Evolutionary conservation across 768 basidiomycete genomes (phyloP), one percentile per base, ranked within the genome.

Genomic region (Phylloporus arenicola): DNA sequence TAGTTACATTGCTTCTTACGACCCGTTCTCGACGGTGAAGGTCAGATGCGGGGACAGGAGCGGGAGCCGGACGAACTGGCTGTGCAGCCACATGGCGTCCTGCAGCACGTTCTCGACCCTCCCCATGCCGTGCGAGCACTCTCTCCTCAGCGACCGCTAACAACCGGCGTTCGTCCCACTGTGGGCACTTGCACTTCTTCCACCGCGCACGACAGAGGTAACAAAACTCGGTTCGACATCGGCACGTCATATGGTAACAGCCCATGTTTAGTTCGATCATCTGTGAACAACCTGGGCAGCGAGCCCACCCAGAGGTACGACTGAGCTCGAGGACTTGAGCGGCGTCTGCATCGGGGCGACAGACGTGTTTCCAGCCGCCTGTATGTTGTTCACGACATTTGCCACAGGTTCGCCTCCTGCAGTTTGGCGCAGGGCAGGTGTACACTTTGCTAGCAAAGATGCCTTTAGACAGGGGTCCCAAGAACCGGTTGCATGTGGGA

Each of bases 161-260:
- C 13, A 67, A 25, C 5, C 54, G 50, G 7, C 27, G 31, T 57
- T 86, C 86, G 19, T 86, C 84, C 83, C 84, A 88, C 51, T 84
- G 81, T 0, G 75, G 72, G 54, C 87, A 88, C 1, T 0, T 11
- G 56, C 38, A 39, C 38, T 3, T 39, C 38, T 39, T 39, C 38
- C 38, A 39, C 10, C 37, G 37, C 11, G 37, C 86, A 88, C 1
- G 66, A 71, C 68, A 84, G 70, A 81, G 53, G 43, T 74, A 75
- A 53, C 73, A 74, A 38, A 74, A 74, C 45, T 74, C 61, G 9
- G 65, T 67, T 30, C 56, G 50, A 56, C 73, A 74, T 25, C 65
- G 53, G 45, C 73, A 75, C 3, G 68, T 69, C 68, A 75, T 72
- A 50, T 75, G 73, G 54, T 60, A 69, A 45, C 73, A 74, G 0